phyloP scores from a whole-genome alignment of 23 red algal genomes.

The Rhodosorus marinus region DNA sequence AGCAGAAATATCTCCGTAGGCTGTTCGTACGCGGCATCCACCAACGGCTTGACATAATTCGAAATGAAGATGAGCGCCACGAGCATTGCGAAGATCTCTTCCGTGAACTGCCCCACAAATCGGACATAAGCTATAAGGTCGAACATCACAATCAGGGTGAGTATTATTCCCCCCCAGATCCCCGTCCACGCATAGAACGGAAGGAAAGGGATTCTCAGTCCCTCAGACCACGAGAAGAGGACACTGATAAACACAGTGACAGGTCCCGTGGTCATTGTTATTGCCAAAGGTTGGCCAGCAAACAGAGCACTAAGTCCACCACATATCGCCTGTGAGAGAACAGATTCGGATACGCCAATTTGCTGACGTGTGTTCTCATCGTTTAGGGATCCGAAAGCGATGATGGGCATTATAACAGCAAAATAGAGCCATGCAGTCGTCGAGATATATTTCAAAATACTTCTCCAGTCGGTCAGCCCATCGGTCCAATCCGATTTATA shows the following conservation, averaged over 20 bases:
- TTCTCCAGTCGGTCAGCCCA: slow-evolving; percentile 23
- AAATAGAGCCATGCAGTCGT: slow-evolving; percentile 76
- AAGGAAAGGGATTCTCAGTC: slow-evolving; percentile 63
- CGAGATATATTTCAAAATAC: slow-evolving; percentile 65
- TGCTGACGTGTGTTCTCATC: slow-evolving; percentile 35
- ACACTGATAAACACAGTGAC: slow-evolving; percentile 81
- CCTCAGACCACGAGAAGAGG: slow-evolving; percentile 58
- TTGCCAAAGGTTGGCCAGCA: slow-evolving; percentile 76
- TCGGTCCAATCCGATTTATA: slow-evolving; percentile 77
- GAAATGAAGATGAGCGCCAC: slow-evolving; percentile 64
- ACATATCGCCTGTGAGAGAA: slow-evolving; percentile 70
- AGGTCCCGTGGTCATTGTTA: slow-evolving; percentile 81
- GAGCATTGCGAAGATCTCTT: slow-evolving; percentile 88
- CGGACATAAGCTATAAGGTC: slow-evolving; percentile 52
- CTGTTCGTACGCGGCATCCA: slow-evolving; percentile 25
- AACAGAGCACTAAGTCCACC: slow-evolving; percentile 55
- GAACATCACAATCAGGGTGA: slow-evolving; percentile 43
- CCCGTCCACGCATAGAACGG: slow-evolving; percentile 98
- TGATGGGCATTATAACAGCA: slow-evolving; percentile 68
- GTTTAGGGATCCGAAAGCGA: slow-evolving; percentile 75
- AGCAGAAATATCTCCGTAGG: slow-evolving; percentile 55
- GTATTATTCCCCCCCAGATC: slow-evolving; percentile 68
- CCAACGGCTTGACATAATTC: slow-evolving; percentile 62
- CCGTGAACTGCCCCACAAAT: slow-evolving; percentile 78
- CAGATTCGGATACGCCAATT: slow-evolving; percentile 78